Evolutionary conservation across 306 rosid genomes (phyloP).

Genomic region (Begonia peltatifolia): DNA sequence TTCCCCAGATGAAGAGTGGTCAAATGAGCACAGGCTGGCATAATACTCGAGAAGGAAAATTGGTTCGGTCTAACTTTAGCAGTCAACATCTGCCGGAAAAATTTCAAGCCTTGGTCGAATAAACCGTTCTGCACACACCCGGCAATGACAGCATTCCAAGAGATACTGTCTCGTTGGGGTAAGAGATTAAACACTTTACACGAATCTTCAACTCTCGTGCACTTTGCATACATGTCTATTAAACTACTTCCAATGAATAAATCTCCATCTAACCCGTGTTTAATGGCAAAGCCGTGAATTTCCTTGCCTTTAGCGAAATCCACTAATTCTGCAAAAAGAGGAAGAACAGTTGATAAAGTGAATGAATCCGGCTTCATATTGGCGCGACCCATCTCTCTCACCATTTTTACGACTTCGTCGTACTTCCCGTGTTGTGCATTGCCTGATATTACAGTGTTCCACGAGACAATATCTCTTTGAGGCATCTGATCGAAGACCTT

Average conservation of each 20-base stretch:
- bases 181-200: conserved; percentile 30
- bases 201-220: conserved; percentile 36
- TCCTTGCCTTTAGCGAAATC: conserved; percentile 58
- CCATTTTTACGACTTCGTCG: conserved; percentile 36
- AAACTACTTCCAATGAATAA: conserved; percentile 71
- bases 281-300: conserved; percentile 59
- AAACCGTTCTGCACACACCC: conserved; percentile 80
- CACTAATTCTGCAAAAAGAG: conserved; percentile 55
- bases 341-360: conserved; percentile 74
- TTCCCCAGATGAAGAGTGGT: conserved; percentile 64
- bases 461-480: conserved; percentile 55
- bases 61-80: conserved; percentile 39
- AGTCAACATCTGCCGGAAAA: conserved; percentile 50
- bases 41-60: conserved; percentile 61
- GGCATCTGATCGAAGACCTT: conserved; percentile 71
- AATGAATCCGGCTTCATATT: conserved; percentile 56
- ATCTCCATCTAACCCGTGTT: conserved; percentile 52
- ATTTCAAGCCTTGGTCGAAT: conserved; percentile 45
- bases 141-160: conserved; percentile 77
- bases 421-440: conserved; percentile 55
- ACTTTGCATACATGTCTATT: conserved; percentile 83
- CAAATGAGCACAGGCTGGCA: conserved; percentile 84
- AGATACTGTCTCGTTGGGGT: conserved; percentile 36
- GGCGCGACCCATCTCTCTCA: conserved; percentile 40
- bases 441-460: conserved; percentile 75